Evolutionary conservation across 2,329 filamentous ascomycete species (phyloP).

Genomic region (Rhytidhysteron rufulum): DNA sequence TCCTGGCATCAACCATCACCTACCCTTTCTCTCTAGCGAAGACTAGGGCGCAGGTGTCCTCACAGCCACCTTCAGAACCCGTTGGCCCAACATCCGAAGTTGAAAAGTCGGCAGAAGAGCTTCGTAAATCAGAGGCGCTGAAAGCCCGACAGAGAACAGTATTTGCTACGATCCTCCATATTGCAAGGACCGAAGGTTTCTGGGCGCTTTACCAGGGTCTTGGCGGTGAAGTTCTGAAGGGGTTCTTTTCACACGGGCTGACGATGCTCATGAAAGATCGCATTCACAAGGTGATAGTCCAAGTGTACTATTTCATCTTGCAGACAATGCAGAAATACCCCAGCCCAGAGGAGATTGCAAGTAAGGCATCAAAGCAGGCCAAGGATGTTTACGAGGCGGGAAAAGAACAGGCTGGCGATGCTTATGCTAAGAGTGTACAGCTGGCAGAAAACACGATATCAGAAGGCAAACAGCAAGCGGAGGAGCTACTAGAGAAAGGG

Average conservation of each 20-base stretch:
- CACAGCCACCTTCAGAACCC: conserved; percentile 28
- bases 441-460: conserved; percentile 1
- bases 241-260: conserved; percentile 80
- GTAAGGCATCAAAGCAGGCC: conserved; percentile 24
- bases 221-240: conserved; percentile 71
- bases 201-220: conserved; percentile 72
- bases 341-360: conserved; percentile 37
- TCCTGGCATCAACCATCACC: conserved; percentile 68
- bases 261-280: conserved; percentile 84
- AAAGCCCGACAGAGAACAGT: conserved; percentile 48
- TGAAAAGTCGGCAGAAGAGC: conserved; percentile 19
- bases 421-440: conserved; percentile 5
- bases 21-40: conserved; percentile 89
- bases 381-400: conserved; percentile 29
- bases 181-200: conserved; percentile 61
- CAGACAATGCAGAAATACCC: conserved; percentile 40
- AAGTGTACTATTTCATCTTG: conserved; percentile 65
- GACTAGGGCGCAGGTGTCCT: conserved; percentile 66
- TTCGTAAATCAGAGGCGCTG: conserved; percentile 14
- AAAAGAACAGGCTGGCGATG: conserved; percentile 18
- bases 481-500: conserved; percentile 21
- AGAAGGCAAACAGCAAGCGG: conserved; percentile 23
- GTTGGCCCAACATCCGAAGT: conserved; percentile 24
- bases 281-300: conserved; percentile 68
- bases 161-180: conserved; percentile 58